These are phyloP conservation scores for Ceratocystis eucalypticola DNA, from an alignment of 2,329 filamentous ascomycete genomes.

Conservation along the genomic window DNA sequence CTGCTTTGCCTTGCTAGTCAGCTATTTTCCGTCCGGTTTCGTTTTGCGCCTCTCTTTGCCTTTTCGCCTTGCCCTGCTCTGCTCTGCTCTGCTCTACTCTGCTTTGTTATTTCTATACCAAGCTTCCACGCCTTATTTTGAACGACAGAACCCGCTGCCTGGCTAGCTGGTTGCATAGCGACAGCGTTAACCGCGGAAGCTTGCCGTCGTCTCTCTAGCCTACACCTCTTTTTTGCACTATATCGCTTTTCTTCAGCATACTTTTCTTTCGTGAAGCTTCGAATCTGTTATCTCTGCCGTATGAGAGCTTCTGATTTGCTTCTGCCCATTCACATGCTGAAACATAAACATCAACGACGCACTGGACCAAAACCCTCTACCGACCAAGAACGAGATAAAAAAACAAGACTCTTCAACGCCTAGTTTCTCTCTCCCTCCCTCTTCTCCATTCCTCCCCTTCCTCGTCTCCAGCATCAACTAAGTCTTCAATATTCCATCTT, in stretches of 20 bases:
- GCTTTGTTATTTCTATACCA: no score
- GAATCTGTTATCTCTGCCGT: no score
- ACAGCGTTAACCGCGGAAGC: no score
- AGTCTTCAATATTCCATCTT: not conserved
- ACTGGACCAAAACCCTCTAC: not conserved
- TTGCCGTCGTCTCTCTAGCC: no score
- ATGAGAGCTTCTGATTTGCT: not conserved
- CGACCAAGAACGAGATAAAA: not conserved
- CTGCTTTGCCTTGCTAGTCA: not conserved
- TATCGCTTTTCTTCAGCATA: not conserved
- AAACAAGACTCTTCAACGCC: not conserved
- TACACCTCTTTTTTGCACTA: not conserved
- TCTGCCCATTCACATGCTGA: not conserved
- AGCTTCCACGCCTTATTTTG: not conserved
- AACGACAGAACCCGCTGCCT: not conserved
- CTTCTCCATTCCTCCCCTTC: not conserved
- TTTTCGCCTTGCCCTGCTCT: not conserved
- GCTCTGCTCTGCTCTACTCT: not conserved
- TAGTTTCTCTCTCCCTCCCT: not conserved
- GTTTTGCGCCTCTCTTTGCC: not conserved
- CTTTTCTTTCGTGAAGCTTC: no score
- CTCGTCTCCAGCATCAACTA: no score
- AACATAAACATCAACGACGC: not conserved
- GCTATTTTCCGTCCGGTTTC: not conserved
- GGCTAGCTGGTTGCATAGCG: not conserved